Conservation (phyloP, 257 asterid genomes). For the Capsicum baccatum region DNA sequence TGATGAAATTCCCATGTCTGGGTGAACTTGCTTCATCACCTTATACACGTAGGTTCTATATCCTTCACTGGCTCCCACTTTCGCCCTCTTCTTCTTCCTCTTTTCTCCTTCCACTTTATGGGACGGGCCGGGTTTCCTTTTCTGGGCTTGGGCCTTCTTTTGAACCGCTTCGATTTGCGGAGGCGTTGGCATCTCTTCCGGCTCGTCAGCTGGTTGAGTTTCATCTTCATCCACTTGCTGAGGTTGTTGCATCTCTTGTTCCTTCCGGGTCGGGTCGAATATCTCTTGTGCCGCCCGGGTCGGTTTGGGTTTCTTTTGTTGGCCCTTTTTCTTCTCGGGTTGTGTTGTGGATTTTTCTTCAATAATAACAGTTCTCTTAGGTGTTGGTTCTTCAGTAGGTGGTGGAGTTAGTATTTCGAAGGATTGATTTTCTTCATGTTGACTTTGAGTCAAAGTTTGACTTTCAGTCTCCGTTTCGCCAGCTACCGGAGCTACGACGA, state of each 20-base stretch:
- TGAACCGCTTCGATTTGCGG: slow-evolving; percentile 31
- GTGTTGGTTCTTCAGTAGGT: slow-evolving; percentile 23
- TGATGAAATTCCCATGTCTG: slow-evolving; percentile 72
- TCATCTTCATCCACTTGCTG: slow-evolving; percentile 38
- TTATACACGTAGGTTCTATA: slow-evolving; percentile 64
- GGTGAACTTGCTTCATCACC: slow-evolving; percentile 93
- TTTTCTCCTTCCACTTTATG: slow-evolving; percentile 25
- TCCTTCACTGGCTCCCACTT: slow-evolving; percentile 44
- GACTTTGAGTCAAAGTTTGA: not conserved
- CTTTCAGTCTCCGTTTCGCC: not conserved
- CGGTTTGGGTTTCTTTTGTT: not conserved
- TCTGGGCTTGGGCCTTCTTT: slow-evolving; percentile 27
- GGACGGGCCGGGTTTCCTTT: slow-evolving; percentile 39
- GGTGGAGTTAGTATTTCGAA: slow-evolving; percentile 17
- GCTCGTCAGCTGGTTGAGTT: slow-evolving; percentile 41
- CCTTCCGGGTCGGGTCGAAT: too few species aligned
- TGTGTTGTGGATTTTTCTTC: slow-evolving; percentile 13
- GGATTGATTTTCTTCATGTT: slow-evolving; percentile 36
- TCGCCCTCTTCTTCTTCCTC: slow-evolving; percentile 43
- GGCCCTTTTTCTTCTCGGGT: not conserved
- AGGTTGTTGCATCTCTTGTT: too few species aligned
- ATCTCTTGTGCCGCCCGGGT: not conserved
- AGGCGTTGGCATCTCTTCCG: slow-evolving; percentile 42
- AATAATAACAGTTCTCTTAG: slow-evolving; percentile 35
- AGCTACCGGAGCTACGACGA: slow-evolving; percentile 47